Base-by-base conservation (phyloP, 805 yeast genomes). In the Saturnispora silvae region DNA sequence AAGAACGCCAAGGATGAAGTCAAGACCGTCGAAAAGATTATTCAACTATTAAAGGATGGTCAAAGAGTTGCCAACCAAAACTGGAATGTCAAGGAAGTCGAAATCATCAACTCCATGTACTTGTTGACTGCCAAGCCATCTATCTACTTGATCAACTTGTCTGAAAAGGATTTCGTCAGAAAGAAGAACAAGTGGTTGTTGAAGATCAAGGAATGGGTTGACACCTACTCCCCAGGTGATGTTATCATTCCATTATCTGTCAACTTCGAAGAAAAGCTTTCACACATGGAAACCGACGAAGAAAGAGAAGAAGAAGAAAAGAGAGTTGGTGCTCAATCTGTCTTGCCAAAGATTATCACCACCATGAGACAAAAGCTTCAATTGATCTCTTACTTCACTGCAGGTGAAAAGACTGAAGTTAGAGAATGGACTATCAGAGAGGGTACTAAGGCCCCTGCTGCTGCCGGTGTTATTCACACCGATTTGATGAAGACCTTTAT, bases 241-340 rank as follows among this genome's bases (percentile, higher is more conserved):
- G 62, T 80, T 43, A 81, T 92, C 55, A 84, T 92, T 50, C 98
- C 98, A 60, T 73, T 92, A 61, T 80, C 94, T 37, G 96, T 92
- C 38, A 80, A 80, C 44, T 71, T 84, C 49, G 99, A 92, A 72
- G 95, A 84, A 66, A 82, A 79, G 61, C 72, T 92, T 54, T 82
- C 96, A 30, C 77, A 72, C 48, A 73, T 92, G 86, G 92, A 72
- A 58, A 68, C 81, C 40, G 94, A 82, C 29, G 59, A 54, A 34
- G 60, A 52, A 38, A 54, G 60, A 48, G 56, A 40, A 15, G 59
- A 47, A 34, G 61, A 58, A 35, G 63, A 57, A 41, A 52, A 60
- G 47, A 58, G 34, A 28, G 56, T 54, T 35, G 64, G 63, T 34
- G 61, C 57, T 26, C 48, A 48, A 20, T 68, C 79, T 27, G 75